Evolutionary conservation across 192 early-diverging fungal genomes (phyloP).

Genomic region (Endogone sp.): DNA sequence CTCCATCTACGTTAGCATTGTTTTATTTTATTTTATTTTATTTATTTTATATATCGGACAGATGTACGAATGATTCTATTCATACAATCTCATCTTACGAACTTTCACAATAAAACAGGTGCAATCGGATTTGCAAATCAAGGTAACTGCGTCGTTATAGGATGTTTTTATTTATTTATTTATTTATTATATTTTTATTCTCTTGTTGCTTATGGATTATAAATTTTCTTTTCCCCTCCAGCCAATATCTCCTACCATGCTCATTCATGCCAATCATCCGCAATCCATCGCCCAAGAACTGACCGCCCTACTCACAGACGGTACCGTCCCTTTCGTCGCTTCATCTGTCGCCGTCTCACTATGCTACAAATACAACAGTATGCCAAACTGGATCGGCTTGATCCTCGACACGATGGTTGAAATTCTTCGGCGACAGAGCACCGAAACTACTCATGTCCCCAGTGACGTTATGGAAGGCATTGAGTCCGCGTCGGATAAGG

Average conservation of each 20-base stretch:
- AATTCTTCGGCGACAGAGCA: slow-evolving; percentile 7
- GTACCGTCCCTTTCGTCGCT: neutral
- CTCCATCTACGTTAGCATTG: no score
- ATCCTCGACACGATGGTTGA: slow-evolving; percentile 7
- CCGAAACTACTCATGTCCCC: neutral
- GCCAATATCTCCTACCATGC: neutral
- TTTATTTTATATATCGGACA: no score
- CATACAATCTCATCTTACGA: neutral
- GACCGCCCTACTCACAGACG: neutral
- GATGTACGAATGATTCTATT: no score
- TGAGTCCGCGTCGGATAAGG: neutral
- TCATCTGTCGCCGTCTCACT: slow-evolving; percentile 12
- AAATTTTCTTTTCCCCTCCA: neutral
- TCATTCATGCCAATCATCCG: neutral
- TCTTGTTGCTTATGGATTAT: neutral
- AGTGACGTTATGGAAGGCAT: neutral
- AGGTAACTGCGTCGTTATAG: no score
- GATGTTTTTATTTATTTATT: no score
- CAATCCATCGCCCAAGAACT: neutral
- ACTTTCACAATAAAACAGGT: slow-evolving; percentile 7
- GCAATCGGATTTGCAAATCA: slow-evolving; percentile 28
- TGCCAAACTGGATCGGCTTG: neutral
- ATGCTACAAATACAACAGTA: neutral
- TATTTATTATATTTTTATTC: no score
- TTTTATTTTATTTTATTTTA: no score